Base-by-base conservation (phyloP, 169 alveolate genomes). In the Cryptosporidium muris region DNA sequence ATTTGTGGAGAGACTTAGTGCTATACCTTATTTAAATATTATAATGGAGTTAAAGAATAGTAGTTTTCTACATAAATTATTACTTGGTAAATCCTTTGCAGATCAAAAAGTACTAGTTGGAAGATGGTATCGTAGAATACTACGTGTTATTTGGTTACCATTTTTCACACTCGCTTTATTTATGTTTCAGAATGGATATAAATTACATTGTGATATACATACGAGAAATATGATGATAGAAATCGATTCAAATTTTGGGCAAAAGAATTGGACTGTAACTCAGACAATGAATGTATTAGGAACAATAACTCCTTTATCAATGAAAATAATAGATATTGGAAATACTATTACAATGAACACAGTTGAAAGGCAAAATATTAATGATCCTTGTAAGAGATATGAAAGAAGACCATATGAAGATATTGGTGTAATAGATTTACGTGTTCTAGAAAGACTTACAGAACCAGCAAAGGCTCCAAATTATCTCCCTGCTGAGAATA, bases 361-460 rank as follows among this genome's bases (percentile, higher is more conserved):
- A 12, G 64, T 8, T 9, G 85, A 74, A 47, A 43, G 38, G 16
- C 85, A 74, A 58, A 40, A 36, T 43, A 45, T 38, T 40, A 74
- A 74, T 43, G 85, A 74, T 45, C 85, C 85, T 36, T 74, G 85
- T 36, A 74, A 11, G 43, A 74, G 60, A 45, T 74, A 37, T 8
- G 85, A 74, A 58, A 74, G 85, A 58, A 54, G 85, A 38, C 85
- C 85, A 14, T 74, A 74, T 62, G 85, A 74, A 25, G 85, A 74
- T 60, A 53, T 74, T 6, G 63, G 85, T 45, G 42, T 74, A 45
- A 58, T 74, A 74, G 85, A 74, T 43, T 74, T 36, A 11, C 54
- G 85, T 48, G 25, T 74, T 25, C 49, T 74, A 3, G 85, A 74
- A 58, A 66, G 74, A 9, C 63, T 74, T 40, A 74, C 85, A 25